phyloP scores from a whole-genome alignment of 768 basidiomycete species.

The Tylopilus intermedius region DNA sequence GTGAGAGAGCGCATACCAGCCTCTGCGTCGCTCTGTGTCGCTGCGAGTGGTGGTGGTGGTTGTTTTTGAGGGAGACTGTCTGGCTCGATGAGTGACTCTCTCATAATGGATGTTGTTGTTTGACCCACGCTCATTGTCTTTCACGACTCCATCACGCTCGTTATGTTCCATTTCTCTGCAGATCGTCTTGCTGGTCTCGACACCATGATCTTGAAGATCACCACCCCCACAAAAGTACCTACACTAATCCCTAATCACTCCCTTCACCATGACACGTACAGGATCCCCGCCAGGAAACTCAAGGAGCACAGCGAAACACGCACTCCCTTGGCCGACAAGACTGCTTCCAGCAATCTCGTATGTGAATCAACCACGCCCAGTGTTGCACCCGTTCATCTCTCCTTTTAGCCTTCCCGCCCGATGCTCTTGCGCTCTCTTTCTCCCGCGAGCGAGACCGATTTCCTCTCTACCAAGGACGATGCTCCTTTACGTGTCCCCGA shows the following conservation, averaged over 20 bases:
- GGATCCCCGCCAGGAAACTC: slow-evolving; percentile 20
- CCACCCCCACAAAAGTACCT: slow-evolving; percentile 25
- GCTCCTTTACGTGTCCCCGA: slow-evolving; percentile 16
- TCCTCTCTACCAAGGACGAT: neutral
- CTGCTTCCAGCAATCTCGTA: slow-evolving; percentile 27
- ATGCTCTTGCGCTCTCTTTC: slow-evolving; percentile 14
- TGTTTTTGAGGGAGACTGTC: slow-evolving; percentile 40
- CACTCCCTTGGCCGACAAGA: slow-evolving; percentile 32
- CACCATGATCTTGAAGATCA: slow-evolving; percentile 35
- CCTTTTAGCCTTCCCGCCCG: slow-evolving; percentile 11
- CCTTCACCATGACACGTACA: slow-evolving; percentile 14
- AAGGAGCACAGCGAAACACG: slow-evolving; percentile 23
- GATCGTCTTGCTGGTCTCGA: slow-evolving; percentile 43
- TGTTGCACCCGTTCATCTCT: slow-evolving; percentile 12
- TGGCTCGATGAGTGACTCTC: slow-evolving; percentile 62
- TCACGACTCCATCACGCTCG: slow-evolving; percentile 6
- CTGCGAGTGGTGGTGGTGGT: slow-evolving; percentile 45
- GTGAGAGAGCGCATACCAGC: slow-evolving; percentile 44
- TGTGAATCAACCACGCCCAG: slow-evolving; percentile 14
- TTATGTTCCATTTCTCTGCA: slow-evolving; percentile 35
- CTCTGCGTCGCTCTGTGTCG: slow-evolving; percentile 65
- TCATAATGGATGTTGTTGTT: slow-evolving; percentile 38
- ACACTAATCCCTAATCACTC: slow-evolving; percentile 24
- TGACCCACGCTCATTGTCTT: neutral
- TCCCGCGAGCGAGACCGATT: slow-evolving; percentile 3